phyloP scores from a whole-genome alignment of 768 basidiomycete species.

The Clavaria fumosa region DNA sequence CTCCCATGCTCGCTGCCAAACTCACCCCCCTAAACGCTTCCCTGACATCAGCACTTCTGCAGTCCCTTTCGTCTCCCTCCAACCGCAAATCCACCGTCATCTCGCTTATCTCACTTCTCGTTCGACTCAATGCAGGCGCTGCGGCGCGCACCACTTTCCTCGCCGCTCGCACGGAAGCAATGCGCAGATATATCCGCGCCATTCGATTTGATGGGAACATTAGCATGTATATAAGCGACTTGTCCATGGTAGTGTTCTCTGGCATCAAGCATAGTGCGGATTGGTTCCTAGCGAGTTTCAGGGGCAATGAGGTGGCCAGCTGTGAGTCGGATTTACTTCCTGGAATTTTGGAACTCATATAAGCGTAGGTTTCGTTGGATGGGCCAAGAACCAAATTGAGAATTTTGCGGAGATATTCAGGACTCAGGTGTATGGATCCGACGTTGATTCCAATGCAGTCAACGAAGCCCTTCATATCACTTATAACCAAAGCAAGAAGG shows the following conservation, averaged over 20 bases:
- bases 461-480: conserved; percentile 71
- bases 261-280: conserved; percentile 95
- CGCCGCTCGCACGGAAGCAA: conserved; percentile 55
- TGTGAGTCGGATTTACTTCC: conserved; percentile 33
- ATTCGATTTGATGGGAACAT: conserved; percentile 88
- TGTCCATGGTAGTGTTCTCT: conserved; percentile 83
- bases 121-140: conserved; percentile 59
- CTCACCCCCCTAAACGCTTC: conserved; percentile 51
- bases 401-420: conserved; percentile 72
- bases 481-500: conserved; percentile 71
- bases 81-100: conserved; percentile 68
- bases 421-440: conserved; percentile 81
- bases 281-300: conserved; percentile 94
- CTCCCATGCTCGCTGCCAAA: conserved; percentile 39
- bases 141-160: conserved; percentile 79
- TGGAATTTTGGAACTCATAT: conserved; percentile 5
- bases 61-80: conserved; percentile 56
- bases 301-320: conserved; percentile 88
- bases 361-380: conserved; percentile 72
- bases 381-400: conserved; percentile 81
- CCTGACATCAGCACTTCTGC: conserved; percentile 53
- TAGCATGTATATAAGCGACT: conserved; percentile 69
- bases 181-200: conserved; percentile 63
- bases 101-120: conserved; percentile 53
- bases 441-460: conserved; percentile 52